Base-by-base conservation (phyloP, 1,284 basidiomycete species). In the Coniophora puteana region DNA sequence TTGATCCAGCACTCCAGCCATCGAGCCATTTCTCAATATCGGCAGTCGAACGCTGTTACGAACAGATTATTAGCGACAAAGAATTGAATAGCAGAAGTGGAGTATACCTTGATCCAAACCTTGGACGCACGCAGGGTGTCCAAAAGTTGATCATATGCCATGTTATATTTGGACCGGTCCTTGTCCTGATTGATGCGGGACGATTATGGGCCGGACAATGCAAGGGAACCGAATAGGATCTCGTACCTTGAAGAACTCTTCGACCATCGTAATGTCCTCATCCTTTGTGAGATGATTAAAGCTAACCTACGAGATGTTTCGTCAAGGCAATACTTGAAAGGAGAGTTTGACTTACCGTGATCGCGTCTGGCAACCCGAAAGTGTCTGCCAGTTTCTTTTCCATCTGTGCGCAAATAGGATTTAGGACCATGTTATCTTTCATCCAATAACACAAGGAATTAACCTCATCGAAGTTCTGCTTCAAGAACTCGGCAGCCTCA, bases 21-120 rank as follows among this genome's bases (percentile, higher is more conserved):
- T n/a, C n/a, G 42, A 89, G 62, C 87, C 87, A 90, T 41, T 66
- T 55, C 39, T 62, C 52, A 38, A 89, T 65, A 51, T 88, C 82
- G 14, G 54, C 58, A 5, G 67, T 74, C 28, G 80, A 79, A 21
- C 75, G 72, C 77, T 81, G 46, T 24, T 40, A 13, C 3, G 3
- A 18, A 8, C 25, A 10, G 18, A 41, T 21, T 28, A 30, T 26
- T 3, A 22, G 3, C 25, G 22, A 14, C 25, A 38, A 24, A 13
- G n/a, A 45, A 27, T 3, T n/a, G n/a, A n/a, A n/a, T n/a, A n/a
- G n/a, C n/a, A n/a, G n/a, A n/a, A n/a, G n/a, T n/a, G 38, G 24
- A 54, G 65, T 51, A n/a, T 42, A 83, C 78, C 66, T 79, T 64
- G 36, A 87, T 69, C 68, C 79, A 83, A 6, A 69, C 70, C 8